These are phyloP conservation scores for Macrolepiota fuliginosa DNA, from an alignment of 768 basidiomycete genomes.

Conservation along the genomic window DNA sequence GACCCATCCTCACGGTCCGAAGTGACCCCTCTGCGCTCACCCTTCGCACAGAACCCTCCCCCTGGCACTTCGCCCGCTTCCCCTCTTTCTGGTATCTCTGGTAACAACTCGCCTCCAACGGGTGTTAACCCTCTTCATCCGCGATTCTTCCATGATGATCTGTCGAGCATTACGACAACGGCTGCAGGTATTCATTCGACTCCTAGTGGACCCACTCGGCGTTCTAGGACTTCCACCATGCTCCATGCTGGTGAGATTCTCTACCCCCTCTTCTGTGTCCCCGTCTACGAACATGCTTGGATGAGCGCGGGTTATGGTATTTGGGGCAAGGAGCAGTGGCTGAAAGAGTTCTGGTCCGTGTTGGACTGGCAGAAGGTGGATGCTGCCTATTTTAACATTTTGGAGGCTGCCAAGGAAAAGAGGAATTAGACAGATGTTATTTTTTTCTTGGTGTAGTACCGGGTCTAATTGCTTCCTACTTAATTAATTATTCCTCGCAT, in stretches of 20 bases:
- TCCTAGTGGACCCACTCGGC: conserved; percentile 13
- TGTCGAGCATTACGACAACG: conserved; percentile 10
- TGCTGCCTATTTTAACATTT: conserved; percentile 25
- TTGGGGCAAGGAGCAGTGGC: conserved; percentile 88
- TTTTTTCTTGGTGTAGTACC: background rate
- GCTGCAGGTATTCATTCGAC: background rate
- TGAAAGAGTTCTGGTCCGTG: conserved; percentile 80
- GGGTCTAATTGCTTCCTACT: conserved; percentile 3
- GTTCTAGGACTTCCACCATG: conserved; percentile 21
- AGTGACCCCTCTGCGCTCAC: conserved; percentile 18
- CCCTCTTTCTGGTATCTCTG: conserved; percentile 41
- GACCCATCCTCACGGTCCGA: background rate
- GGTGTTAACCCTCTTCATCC: conserved; percentile 22
- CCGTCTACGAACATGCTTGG: conserved; percentile 86
- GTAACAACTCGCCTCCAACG: conserved; percentile 23
- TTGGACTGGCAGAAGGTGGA: conserved; percentile 74
- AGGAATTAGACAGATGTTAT: conserved; percentile 1
- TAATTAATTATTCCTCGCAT: background rate
- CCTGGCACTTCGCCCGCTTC: conserved; percentile 34
- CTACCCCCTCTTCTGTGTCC: conserved; percentile 75
- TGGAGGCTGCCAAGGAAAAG: background rate
- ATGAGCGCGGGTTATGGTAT: conserved; percentile 81
- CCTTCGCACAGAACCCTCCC: conserved; percentile 23
- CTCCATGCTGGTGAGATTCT: conserved; percentile 51
- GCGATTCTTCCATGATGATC: conserved; percentile 22